These are phyloP conservation scores for Rosa multiflora DNA, from an alignment of 306 rosid genomes.

Conservation along the genomic window DNA sequence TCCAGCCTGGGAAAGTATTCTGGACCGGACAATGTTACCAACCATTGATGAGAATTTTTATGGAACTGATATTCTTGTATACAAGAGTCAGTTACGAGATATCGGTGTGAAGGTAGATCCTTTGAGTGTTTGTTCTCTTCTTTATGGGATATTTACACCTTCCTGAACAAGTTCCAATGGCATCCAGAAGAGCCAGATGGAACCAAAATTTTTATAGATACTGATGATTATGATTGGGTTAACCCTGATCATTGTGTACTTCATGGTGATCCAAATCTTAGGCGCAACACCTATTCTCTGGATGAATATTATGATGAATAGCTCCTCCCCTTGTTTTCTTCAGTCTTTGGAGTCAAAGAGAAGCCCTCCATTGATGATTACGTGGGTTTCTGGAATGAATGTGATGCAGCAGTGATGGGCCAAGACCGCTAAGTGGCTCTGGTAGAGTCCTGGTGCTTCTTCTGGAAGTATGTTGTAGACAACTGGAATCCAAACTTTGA, in stretches of 20 bases:
- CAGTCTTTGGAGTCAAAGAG: conserved; percentile 15
- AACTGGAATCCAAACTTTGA: too few species aligned
- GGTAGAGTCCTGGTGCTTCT: too few species aligned
- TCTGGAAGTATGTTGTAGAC: too few species aligned
- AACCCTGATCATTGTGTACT: conserved; percentile 11
- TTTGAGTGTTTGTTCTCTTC: conserved; percentile 17
- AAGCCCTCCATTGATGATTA: conserved; percentile 19
- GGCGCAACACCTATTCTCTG: conserved; percentile 7
- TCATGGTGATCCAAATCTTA: conserved; percentile 12
- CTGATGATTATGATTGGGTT: conserved; percentile 16
- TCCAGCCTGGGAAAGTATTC: conserved; percentile 21
- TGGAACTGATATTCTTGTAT: neutral
- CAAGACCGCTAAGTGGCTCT: too few species aligned
- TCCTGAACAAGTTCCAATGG: conserved; percentile 13
- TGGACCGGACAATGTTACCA: conserved; percentile 13
- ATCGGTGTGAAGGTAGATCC: conserved; percentile 28
- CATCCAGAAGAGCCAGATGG: neutral
- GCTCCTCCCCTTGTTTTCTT: conserved; percentile 21
- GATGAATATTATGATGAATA: conserved; percentile 10
- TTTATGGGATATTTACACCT: conserved; percentile 11
- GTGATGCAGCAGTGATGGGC: too few species aligned
- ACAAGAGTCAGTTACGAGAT: conserved; percentile 4
- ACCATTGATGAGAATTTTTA: conserved; percentile 15
- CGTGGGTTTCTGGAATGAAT: neutral
- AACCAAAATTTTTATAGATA: neutral